These are phyloP conservation scores for Balakata baccata DNA, from an alignment of 345 rosid genomes.

Conservation along the genomic window DNA sequence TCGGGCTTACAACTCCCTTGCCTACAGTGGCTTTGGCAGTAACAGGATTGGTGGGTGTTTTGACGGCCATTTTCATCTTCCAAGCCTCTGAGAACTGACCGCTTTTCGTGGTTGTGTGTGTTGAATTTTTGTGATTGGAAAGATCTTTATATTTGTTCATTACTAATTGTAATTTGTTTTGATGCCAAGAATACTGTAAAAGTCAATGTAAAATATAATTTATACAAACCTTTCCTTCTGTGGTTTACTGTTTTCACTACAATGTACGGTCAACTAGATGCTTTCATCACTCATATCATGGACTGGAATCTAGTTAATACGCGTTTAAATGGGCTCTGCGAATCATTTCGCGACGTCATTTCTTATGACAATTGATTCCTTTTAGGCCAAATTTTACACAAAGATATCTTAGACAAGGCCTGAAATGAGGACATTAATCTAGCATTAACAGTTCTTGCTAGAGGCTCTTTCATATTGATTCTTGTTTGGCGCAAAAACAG, in stretches of 20 bases:
- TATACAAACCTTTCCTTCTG: background rate
- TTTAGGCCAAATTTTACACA: background rate
- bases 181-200: slow-evolving; percentile 10
- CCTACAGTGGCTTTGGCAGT: slow-evolving; percentile 83
- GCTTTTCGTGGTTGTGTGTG: slow-evolving; percentile 2
- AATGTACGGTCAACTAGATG: background rate
- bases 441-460: background rate
- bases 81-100: slow-evolving; percentile 67
- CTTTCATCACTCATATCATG: background rate
- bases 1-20: slow-evolving; percentile 70
- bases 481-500: background rate
- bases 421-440: background rate
- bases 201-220: slow-evolving; percentile 2
- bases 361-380: background rate
- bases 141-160: slow-evolving; percentile 13
- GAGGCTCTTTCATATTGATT: background rate
- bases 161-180: slow-evolving; percentile 7
- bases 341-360: background rate
- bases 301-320: background rate
- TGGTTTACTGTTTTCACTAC: slow-evolving; percentile 12
- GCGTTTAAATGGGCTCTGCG: background rate
- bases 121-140: slow-evolving; percentile 23
- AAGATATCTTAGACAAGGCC: background rate
- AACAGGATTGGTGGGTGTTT: slow-evolving; percentile 72
- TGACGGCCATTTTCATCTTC: slow-evolving; percentile 81